Conservation (phyloP, 805 yeast genomes). For the Grigorovia yakushimaensis region DNA sequence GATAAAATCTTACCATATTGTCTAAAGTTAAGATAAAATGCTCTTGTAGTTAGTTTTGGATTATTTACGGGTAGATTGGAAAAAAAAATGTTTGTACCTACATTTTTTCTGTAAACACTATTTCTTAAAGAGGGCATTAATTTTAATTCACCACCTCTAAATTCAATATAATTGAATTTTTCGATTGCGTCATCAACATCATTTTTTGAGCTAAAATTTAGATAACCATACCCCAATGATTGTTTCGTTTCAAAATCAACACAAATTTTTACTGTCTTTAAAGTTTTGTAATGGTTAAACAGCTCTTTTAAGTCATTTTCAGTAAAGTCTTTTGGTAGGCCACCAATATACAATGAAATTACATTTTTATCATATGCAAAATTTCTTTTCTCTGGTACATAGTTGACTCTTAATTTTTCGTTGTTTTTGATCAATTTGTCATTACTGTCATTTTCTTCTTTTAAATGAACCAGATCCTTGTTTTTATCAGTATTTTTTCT, state of each 20-base stretch:
- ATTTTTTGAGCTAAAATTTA: constrained; percentile 41
- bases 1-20: constrained; percentile 38
- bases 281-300: constrained; percentile 36
- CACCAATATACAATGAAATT: constrained; percentile 51
- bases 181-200: constrained; percentile 52
- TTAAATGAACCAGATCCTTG: not conserved
- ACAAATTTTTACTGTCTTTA: constrained; percentile 53
- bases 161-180: constrained; percentile 40
- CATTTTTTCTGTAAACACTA: constrained; percentile 32
- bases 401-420: not conserved
- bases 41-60: constrained; percentile 32
- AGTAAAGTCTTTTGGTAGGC: constrained; percentile 39
- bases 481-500: not conserved
- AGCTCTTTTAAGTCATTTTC: constrained; percentile 39
- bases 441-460: not conserved
- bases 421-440: not conserved
- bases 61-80: constrained; percentile 37
- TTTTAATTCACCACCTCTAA: constrained; percentile 38
- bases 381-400: not conserved
- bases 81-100: constrained; percentile 45
- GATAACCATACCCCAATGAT: constrained; percentile 67
- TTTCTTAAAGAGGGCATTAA: constrained; percentile 49
- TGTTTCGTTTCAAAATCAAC: constrained; percentile 41
- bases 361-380: constrained; percentile 1
- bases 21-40: constrained; percentile 42